A percentile compares a stretch with the other conserved stretches of the same genome.
These are phyloP conservation scores for Melampsora larici-populina DNA, from an alignment of 1,284 basidiomycete species.

Conservation along the genomic window DNA sequence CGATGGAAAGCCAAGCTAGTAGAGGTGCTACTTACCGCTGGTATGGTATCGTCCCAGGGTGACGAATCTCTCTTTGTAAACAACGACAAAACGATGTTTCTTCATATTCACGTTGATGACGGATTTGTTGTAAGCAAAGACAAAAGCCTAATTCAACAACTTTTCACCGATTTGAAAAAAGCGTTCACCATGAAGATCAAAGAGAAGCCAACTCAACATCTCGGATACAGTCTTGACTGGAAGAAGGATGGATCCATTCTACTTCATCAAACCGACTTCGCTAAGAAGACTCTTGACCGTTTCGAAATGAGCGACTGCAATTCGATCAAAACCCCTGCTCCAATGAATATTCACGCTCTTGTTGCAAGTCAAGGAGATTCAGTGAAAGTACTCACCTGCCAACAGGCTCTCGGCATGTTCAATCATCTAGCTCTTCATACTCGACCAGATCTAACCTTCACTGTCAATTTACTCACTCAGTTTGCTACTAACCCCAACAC, in stretches of 20 bases:
- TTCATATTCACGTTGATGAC: conserved; percentile 1
- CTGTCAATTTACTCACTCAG: conserved; percentile 12
- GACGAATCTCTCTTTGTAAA: background rate
- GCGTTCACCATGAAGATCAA: background rate
- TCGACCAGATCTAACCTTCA: conserved; percentile 12
- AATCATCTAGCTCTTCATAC: conserved; percentile 14
- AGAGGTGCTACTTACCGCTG: background rate
- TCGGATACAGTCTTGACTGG: background rate
- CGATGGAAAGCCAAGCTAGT: background rate
- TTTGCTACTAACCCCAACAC: no score
- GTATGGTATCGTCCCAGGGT: background rate
- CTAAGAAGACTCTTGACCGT: no score
- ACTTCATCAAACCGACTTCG: background rate
- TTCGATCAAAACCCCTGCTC: background rate
- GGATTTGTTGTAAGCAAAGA: background rate
- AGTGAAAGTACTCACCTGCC: no score
- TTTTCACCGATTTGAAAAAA: background rate
- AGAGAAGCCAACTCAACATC: background rate
- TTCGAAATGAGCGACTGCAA: background rate
- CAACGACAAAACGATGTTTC: background rate
- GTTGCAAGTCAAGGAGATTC: no score
- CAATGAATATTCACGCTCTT: no score
- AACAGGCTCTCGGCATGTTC: conserved; percentile 10
- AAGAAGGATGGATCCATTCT: background rate
- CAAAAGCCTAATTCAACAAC: background rate